Evolutionary conservation across 768 basidiomycete species (phyloP), one percentile per base, ranked within the genome.

Genomic region (Cubamyces lactineus): DNA sequence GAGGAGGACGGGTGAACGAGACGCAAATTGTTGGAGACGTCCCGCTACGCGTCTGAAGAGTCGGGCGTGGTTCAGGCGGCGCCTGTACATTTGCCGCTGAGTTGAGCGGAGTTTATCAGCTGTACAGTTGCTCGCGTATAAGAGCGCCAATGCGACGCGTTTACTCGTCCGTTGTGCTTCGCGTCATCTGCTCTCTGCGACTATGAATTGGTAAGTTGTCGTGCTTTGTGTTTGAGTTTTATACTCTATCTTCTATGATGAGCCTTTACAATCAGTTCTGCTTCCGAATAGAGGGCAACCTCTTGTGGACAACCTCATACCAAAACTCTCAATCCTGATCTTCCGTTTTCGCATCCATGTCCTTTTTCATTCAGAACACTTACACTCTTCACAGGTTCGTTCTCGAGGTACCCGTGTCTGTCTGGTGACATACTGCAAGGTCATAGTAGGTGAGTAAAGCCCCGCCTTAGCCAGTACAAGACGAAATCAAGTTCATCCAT

Each of bases 401-500:
- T 41, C 34, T 16, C 23, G 38, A 28, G 45, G 17, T 5, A 46
- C 24, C 23, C 34, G n/a, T 50, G 30, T 40, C 17, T 41, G 28
- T 11, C 26, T 41, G 6, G 43, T 34, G 34, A 11, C 9, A 9
- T 11, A 6, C 1, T 34, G 34, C 11, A 1, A 11, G 5, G 34
- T 11, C 26, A 23, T 16, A 17, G 16, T 46, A 57, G 53, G 62
- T 69, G 46, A 61, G 67, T 67, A 12, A 26, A 61, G 26, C 19
- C 8, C 51, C 30, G 11, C 30, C 51, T n/a, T 47, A 38, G 23
- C 28, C 53, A 48, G 63, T 55, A 42, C 58, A 76, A 73, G 87
- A 88, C 78, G 87, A 89, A 87, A 89, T 76, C 74, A 83, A 89
- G 87, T 88, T 89, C 82, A 89, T 89, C 88, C 88, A 89, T 89